Evolutionary conservation across 441 rosid genomes (phyloP).

Genomic region (Gossypium lobatum): DNA sequence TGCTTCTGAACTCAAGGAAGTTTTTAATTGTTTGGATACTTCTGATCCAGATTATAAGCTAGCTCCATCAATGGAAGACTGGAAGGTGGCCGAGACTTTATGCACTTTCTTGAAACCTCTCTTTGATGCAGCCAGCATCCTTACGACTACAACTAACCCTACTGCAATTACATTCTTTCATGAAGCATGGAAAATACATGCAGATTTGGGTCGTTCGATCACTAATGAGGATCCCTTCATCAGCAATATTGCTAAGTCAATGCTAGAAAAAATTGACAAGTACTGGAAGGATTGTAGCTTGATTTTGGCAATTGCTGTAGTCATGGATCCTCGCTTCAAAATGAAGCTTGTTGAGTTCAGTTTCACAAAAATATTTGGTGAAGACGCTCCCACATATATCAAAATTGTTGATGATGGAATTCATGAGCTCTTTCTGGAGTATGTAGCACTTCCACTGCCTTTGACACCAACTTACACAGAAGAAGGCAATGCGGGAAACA

Average conservation of each 20-base stretch:
- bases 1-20: slow-evolving; percentile 76
- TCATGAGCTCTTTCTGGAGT: slow-evolving; percentile 73
- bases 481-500: slow-evolving; percentile 29
- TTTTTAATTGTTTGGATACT: slow-evolving; percentile 78
- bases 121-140: slow-evolving; percentile 55
- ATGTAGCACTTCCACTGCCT: slow-evolving; percentile 54
- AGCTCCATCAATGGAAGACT: slow-evolving; percentile 61
- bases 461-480: slow-evolving; percentile 48
- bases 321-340: slow-evolving; percentile 94
- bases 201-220: slow-evolving; percentile 53
- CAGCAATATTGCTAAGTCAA: slow-evolving; percentile 35
- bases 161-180: slow-evolving; percentile 59
- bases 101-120: slow-evolving; percentile 66
- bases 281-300: slow-evolving; percentile 82
- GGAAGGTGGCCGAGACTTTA: slow-evolving; percentile 60
- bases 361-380: slow-evolving; percentile 69
- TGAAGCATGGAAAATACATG: slow-evolving; percentile 75
- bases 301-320: slow-evolving; percentile 66
- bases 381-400: slow-evolving; percentile 53
- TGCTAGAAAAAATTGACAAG: slow-evolving; percentile 55
- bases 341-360: slow-evolving; percentile 93
- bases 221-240: slow-evolving; percentile 51
- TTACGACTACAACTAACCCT: slow-evolving; percentile 38
- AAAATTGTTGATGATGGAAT: slow-evolving; percentile 70
- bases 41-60: slow-evolving; percentile 74